Evolutionary conservation across 1,139 yeast species (phyloP).

Genomic region (Pneumocystis carinii): DNA sequence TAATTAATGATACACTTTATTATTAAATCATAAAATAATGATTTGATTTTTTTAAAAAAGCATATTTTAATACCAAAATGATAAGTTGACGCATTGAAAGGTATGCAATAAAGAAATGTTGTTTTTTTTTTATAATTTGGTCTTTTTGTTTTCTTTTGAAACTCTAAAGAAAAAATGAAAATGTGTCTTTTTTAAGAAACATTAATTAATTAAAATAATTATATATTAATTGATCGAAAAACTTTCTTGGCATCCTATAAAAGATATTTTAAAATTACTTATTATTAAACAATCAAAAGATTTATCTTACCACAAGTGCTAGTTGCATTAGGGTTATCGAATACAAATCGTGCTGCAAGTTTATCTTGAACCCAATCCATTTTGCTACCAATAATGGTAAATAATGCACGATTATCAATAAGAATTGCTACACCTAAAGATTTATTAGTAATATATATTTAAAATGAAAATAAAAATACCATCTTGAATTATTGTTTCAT

Average conservation of each 20-base stretch:
- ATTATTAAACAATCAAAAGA: constrained; percentile 37
- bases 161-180: not conserved
- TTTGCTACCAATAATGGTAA: constrained; percentile 88
- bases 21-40: not conserved
- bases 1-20: not conserved
- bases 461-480: constrained; percentile 27
- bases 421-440: constrained; percentile 48
- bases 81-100: not conserved
- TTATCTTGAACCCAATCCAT: constrained; percentile 98
- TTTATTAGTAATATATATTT: not conserved
- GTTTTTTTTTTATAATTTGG: not conserved
- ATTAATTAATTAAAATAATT: not conserved
- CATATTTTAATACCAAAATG: not conserved
- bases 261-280: not conserved
- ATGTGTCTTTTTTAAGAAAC: too few relatives aligned
- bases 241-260: not conserved
- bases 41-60: not conserved
- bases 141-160: not conserved
- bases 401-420: constrained; percentile 88
- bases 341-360: constrained; percentile 73
- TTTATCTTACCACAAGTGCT: constrained; percentile 99
- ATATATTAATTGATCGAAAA: not conserved
- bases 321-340: constrained; percentile 87
- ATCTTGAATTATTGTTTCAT: constrained; percentile 73
- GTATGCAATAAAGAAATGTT: not conserved